Base-by-base conservation (phyloP, 139 green algal genomes). In the Asterochloris erici region DNA sequence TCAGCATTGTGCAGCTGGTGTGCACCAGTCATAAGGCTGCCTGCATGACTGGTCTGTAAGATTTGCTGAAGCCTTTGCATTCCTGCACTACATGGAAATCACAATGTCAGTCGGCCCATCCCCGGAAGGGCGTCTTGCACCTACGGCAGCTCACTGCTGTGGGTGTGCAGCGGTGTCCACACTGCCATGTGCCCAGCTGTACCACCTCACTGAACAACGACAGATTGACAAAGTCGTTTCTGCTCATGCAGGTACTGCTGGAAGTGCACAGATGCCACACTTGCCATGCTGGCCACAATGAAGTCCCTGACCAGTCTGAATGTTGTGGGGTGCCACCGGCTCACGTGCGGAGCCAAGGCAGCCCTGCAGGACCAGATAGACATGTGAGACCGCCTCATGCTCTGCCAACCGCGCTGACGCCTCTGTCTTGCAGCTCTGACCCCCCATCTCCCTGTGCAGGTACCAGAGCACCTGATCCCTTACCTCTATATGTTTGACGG, bases 1-100 rank as follows among this genome's bases (percentile, higher is more conserved):
- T 86, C 71, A 69, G 85, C 61, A 71, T 90, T 19, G 84, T 54
- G 38, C 38, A 54, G 6, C 38, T 54, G 38, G 38, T 54, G 4
- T 54, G 38, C 38, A 54, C 38, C 6, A 54, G 38, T 54, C 38
- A 54, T 54, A 2, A 54, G 6, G 38, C 38, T 54, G 38, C 4
- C 6, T 54, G 38, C 38, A 54, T 54, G 38, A 6, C 38, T 54
- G 38, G 38, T 54, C 38, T 54, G 38, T 54, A 54, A 6, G 38
- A 54, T 54, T 6, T 54, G 38, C 38, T 54, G 4, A 54, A 54
- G 38, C 38, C 38, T 54, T 54, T 54, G 38, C 38, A 54, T 6
- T 1, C 66, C 21, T 71, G 21, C 21, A 23, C 66, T 71, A 71
- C 66, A 2, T 71, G 63, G 14, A 69, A 16, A 14, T 24, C 14